Evolutionary conservation across 1,284 basidiomycete genomes (phyloP).

Genomic region (Cerrena zonata): DNA sequence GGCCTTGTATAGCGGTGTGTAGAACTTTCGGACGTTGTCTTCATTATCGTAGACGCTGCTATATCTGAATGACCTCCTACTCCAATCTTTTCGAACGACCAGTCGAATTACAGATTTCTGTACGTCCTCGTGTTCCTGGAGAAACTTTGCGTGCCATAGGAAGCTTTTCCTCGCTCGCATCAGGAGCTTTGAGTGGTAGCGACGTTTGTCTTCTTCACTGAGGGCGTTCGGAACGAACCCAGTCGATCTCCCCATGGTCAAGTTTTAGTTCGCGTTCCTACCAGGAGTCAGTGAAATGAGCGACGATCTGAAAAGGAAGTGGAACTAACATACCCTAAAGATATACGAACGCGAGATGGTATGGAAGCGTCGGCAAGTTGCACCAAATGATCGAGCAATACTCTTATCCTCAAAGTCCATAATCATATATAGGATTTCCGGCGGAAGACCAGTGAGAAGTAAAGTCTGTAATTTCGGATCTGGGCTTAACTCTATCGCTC

Average conservation of each 20-base stretch:
- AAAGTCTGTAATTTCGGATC: conserved; percentile 10
- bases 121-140: not conserved
- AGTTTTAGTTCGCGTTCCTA: too few relatives aligned
- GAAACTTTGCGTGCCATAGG: not conserved
- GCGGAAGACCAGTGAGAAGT: conserved; percentile 10
- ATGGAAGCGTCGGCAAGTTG: conserved; percentile 8
- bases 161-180: too few relatives aligned
- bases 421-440: conserved; percentile 11
- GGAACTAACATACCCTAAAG: conserved; percentile 11
- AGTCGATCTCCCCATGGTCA: too few relatives aligned
- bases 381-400: conserved; percentile 7
- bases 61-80: too few relatives aligned
- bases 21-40: not conserved
- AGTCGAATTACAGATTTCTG: not conserved
- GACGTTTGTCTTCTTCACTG: too few relatives aligned
- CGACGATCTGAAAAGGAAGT: too few relatives aligned
- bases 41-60: not conserved
- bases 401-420: conserved; percentile 3
- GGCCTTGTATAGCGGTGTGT: not conserved
- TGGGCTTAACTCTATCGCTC: too few relatives aligned
- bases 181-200: too few relatives aligned
- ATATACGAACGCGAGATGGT: conserved; percentile 8
- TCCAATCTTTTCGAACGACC: not conserved
- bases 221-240: too few relatives aligned
- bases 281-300: too few relatives aligned